phyloP scores from a whole-genome alignment of 495 filamentous ascomycete genomes.

The Lepidopterella palustris region DNA sequence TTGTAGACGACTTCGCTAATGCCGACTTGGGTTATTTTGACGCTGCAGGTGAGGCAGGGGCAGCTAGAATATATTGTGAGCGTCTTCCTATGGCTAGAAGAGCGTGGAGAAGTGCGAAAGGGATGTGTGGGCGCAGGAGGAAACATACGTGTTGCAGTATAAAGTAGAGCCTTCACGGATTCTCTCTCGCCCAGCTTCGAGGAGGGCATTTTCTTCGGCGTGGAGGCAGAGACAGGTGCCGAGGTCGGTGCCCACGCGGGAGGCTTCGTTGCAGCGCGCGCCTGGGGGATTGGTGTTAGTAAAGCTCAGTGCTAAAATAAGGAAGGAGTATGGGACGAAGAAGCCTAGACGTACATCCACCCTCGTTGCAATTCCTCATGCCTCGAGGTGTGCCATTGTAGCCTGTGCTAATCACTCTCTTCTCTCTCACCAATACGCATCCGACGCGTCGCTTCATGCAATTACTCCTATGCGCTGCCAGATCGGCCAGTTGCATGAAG shows the following conservation, averaged over 20 bases:
- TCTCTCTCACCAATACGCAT: constrained; percentile 85
- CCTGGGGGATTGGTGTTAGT: constrained; percentile 34
- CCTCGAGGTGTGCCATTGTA: constrained; percentile 94
- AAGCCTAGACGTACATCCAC: constrained; percentile 59
- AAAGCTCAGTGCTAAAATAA: not conserved
- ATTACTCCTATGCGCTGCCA: constrained; percentile 86
- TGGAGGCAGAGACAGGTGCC: constrained; percentile 90
- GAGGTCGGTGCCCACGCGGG: constrained; percentile 63
- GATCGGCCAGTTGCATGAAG: constrained; percentile 91
- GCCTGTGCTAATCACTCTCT: constrained; percentile 87
- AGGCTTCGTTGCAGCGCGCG: constrained; percentile 71
- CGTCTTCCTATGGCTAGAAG: not conserved
- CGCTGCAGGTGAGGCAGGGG: constrained; percentile 94
- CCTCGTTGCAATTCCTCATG: constrained; percentile 83
- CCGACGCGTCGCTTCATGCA: constrained; percentile 98
- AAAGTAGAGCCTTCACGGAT: constrained; percentile 71
- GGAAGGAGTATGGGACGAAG: not conserved
- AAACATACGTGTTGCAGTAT: constrained; percentile 78
- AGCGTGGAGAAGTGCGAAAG: not conserved
- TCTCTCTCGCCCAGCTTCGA: constrained; percentile 88
- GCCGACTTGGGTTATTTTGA: constrained; percentile 95
- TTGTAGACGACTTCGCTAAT: constrained; percentile 93
- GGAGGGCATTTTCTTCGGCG: constrained; percentile 91
- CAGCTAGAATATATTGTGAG: constrained; percentile 44
- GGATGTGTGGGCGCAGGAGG: too few species aligned